phyloP scores from a whole-genome alignment of 2,329 filamentous ascomycete species.

The Myriangium duriaei region DNA sequence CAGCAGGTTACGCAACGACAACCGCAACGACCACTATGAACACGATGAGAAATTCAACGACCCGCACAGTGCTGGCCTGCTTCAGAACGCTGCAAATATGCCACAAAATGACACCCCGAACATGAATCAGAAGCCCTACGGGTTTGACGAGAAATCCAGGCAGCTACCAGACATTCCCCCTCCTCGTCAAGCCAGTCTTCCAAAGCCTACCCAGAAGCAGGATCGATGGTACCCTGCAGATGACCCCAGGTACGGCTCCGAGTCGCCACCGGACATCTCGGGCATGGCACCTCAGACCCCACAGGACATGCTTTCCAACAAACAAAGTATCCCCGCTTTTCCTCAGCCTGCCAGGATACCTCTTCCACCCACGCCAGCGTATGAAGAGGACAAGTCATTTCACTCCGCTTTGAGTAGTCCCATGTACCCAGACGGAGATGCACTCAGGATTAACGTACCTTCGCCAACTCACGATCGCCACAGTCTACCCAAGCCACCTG shows the following conservation, averaged over 20 bases:
- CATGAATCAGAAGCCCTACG: conserved; percentile 5
- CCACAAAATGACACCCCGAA: conserved; percentile 24
- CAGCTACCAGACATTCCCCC: background rate
- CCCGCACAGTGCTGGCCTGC: conserved; percentile 37
- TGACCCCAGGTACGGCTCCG: conserved; percentile 7
- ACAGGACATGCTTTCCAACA: conserved; percentile 6
- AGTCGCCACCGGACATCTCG: conserved; percentile 6
- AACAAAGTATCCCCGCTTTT: conserved; percentile 3
- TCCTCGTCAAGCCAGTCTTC: conserved; percentile 4
- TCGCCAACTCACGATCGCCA: conserved; percentile 7
- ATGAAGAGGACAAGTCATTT: conserved; percentile 4
- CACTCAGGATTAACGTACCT: conserved; percentile 8
- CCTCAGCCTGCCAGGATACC: conserved; percentile 4
- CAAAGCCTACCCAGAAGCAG: conserved; percentile 3
- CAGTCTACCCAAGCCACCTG: conserved; percentile 5
- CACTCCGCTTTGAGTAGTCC: background rate
- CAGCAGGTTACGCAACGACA: conserved; percentile 22
- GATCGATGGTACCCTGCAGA: conserved; percentile 8
- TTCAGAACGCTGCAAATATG: conserved; percentile 47
- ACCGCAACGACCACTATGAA: conserved; percentile 23
- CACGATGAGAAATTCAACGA: conserved; percentile 20
- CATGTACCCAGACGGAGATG: conserved; percentile 1
- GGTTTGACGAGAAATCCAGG: conserved; percentile 1
- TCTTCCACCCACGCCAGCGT: conserved; percentile 3
- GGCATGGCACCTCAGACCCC: conserved; percentile 4